Evolutionary conservation across 2,329 filamentous ascomycete species (phyloP).

Genomic region (Monilinia aucupariae): DNA sequence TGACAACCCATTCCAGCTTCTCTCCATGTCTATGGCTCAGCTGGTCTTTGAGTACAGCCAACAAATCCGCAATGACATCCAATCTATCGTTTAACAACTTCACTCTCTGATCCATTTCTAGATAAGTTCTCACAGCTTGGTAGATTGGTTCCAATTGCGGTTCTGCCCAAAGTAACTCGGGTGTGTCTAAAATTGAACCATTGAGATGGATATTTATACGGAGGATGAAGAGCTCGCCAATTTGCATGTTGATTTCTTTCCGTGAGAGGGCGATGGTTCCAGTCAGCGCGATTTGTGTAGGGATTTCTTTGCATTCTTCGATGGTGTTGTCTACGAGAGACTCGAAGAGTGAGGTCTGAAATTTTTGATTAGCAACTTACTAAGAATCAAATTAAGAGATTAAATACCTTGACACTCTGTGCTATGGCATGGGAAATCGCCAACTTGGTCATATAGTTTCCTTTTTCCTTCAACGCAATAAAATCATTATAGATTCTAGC

Average conservation of each 20-base stretch:
- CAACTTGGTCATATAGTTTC: slow-evolving; percentile 96
- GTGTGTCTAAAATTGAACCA: slow-evolving; percentile 91
- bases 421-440: slow-evolving; percentile 93
- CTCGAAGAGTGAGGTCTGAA: slow-evolving; percentile 85
- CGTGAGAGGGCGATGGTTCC: slow-evolving; percentile 86
- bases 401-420: slow-evolving; percentile 79
- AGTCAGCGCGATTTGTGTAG: slow-evolving; percentile 84
- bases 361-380: not conserved
- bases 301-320: slow-evolving; percentile 86
- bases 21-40: slow-evolving; percentile 88
- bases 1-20: slow-evolving; percentile 88
- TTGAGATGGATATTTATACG: slow-evolving; percentile 98
- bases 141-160: slow-evolving; percentile 95
- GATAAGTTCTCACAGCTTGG: slow-evolving; percentile 86
- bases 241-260: slow-evolving; percentile 97
- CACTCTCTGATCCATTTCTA: slow-evolving; percentile 97
- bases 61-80: slow-evolving; percentile 85
- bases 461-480: slow-evolving; percentile 87
- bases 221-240: slow-evolving; percentile 95
- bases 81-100: slow-evolving; percentile 81
- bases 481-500: slow-evolving; percentile 99
- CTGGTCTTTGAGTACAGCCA: slow-evolving; percentile 93
- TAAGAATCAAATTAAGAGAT: slow-evolving; percentile 14
- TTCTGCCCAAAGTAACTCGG: slow-evolving; percentile 97
- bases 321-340: slow-evolving; percentile 92